A percentile compares a stretch with the other conserved stretches of the same genome.
phyloP scores from a whole-genome alignment of 2,329 filamentous ascomycete genomes.

The Didymella glomerata region DNA sequence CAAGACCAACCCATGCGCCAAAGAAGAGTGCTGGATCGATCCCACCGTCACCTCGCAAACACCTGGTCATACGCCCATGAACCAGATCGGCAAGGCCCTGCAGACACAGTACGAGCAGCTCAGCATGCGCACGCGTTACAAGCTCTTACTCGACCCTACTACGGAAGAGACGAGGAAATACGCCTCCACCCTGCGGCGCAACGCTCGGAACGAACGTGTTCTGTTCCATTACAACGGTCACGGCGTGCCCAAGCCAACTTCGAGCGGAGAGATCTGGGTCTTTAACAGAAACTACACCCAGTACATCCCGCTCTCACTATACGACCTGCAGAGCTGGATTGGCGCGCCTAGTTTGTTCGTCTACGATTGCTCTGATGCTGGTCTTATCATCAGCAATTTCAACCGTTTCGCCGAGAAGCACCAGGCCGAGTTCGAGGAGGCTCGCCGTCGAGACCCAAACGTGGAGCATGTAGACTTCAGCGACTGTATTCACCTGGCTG shows the following conservation, averaged over 20 bases:
- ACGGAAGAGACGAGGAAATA: slow-evolving; percentile 98
- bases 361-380: slow-evolving; percentile 96
- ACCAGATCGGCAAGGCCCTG: slow-evolving; percentile 94
- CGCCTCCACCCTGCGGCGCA: slow-evolving; percentile 85
- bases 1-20: slow-evolving; percentile 91
- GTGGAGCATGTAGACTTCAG: slow-evolving; percentile 70
- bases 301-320: slow-evolving; percentile 95
- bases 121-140: slow-evolving; percentile 94
- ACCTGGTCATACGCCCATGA: slow-evolving; percentile 80
- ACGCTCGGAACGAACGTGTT: slow-evolving; percentile 94
- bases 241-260: slow-evolving; percentile 93
- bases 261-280: slow-evolving; percentile 97
- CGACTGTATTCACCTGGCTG: slow-evolving; percentile 90
- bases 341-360: slow-evolving; percentile 96
- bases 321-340: slow-evolving; percentile 94
- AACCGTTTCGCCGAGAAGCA: slow-evolving; percentile 95
- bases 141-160: slow-evolving; percentile 94
- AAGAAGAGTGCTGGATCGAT: slow-evolving; percentile 96
- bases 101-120: slow-evolving; percentile 96
- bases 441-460: slow-evolving; percentile 77
- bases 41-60: slow-evolving; percentile 77
- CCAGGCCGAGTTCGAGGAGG: slow-evolving; percentile 84
- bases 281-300: slow-evolving; percentile 99
- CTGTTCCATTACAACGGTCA: slow-evolving; percentile 99
- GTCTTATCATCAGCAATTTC: slow-evolving; percentile 95